A percentile compares a stretch with the other conserved stretches of the same genome.
Evolutionary conservation across 352 stramenopile species (phyloP).

Genomic region (Ophiocytium majus): DNA sequence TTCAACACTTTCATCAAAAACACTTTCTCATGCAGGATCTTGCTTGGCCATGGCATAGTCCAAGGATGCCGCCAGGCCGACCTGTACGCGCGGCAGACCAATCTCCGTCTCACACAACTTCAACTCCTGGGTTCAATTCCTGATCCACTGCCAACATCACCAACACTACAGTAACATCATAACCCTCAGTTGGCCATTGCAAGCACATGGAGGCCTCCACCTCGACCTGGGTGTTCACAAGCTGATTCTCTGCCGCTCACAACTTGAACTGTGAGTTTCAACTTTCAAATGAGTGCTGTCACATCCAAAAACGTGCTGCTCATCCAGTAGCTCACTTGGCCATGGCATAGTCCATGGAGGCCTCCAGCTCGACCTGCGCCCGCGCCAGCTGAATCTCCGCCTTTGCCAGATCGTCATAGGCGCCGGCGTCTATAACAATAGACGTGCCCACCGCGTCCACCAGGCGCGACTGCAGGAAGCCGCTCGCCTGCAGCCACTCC

Average conservation of each 20-base stretch:
- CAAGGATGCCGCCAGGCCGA: not conserved
- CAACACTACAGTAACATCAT: too few relatives aligned
- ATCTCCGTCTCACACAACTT: slow-evolving; percentile 4
- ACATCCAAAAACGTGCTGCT: not conserved
- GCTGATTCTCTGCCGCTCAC: too few relatives aligned
- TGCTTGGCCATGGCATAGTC: not conserved
- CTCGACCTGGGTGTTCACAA: too few relatives aligned
- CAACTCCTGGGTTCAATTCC: too few relatives aligned
- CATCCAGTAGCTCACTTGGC: not conserved
- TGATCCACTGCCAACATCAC: too few relatives aligned
- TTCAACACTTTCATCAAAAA: too few relatives aligned
- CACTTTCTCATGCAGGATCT: not conserved
- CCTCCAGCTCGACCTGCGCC: not conserved
- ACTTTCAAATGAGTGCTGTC: too few relatives aligned
- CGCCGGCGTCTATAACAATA: not conserved
- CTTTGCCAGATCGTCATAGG: not conserved
- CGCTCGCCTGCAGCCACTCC: slow-evolving; percentile 39
- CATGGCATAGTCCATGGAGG: not conserved
- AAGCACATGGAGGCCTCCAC: too few relatives aligned
- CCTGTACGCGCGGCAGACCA: not conserved
- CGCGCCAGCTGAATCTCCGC: not conserved
- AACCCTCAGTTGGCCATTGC: too few relatives aligned
- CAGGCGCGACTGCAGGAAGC: slow-evolving; percentile 29
- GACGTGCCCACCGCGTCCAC: slow-evolving; percentile 12
- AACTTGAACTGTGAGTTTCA: too few relatives aligned